Conservation (phyloP, 345 rosid species). For the Brassica juncea region DNA sequence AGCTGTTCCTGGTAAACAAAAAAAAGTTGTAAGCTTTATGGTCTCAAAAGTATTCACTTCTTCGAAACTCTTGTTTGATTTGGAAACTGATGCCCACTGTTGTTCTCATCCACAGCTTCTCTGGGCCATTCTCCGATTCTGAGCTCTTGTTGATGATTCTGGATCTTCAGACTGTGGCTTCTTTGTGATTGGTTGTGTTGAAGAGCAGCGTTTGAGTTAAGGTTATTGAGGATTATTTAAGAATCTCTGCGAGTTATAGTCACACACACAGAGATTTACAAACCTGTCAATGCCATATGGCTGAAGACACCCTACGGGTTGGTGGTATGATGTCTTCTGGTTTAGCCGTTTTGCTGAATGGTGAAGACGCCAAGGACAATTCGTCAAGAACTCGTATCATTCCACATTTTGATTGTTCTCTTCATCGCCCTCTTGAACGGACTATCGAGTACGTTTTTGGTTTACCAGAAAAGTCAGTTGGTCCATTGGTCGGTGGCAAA, state of each 20-base stretch:
- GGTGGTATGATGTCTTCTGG: slow-evolving; percentile 78
- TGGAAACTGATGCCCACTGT: not conserved
- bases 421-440: slow-evolving; percentile 68
- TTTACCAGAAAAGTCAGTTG: slow-evolving; percentile 63
- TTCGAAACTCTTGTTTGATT: not conserved
- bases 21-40: slow-evolving; percentile 4
- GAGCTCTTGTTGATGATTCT: not conserved
- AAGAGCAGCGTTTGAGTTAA: slow-evolving; percentile 7
- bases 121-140: not conserved
- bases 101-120: slow-evolving; percentile 22
- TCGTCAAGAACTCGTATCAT: slow-evolving; percentile 58
- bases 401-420: slow-evolving; percentile 74
- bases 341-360: slow-evolving; percentile 72
- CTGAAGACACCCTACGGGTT: slow-evolving; percentile 67
- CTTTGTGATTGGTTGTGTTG: slow-evolving; percentile 26
- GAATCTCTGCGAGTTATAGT: not conserved
- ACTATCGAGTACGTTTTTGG: slow-evolving; percentile 80
- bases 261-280: not conserved
- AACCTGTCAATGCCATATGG: slow-evolving; percentile 53
- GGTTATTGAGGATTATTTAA: not conserved
- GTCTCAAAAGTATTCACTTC: not conserved
- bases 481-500: slow-evolving; percentile 47
- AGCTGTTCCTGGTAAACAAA: not conserved
- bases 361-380: slow-evolving; percentile 61
- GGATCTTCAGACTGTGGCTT: not conserved